These are phyloP conservation scores for Trichothecium roseum DNA, from an alignment of 2,329 filamentous ascomycete genomes.

Conservation along the genomic window DNA sequence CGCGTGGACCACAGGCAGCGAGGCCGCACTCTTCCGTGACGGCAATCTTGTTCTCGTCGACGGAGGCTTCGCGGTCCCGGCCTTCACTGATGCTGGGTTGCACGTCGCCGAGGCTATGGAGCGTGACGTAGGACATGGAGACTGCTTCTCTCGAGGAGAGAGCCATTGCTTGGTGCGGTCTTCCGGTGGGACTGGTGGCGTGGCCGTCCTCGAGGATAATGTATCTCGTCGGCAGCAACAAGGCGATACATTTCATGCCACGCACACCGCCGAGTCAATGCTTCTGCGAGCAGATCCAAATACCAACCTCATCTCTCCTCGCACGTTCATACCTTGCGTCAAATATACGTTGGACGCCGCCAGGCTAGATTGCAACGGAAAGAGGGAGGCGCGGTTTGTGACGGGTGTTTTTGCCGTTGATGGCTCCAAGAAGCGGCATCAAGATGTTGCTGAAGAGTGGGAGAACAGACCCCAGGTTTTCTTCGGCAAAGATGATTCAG, in stretches of 20 bases:
- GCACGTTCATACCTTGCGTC: slow-evolving; percentile 39
- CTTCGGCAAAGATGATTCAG: too few species aligned
- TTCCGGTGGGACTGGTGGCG: slow-evolving; percentile 5
- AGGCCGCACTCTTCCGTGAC: slow-evolving; percentile 3
- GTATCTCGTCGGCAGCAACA: too few species aligned
- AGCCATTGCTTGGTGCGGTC: slow-evolving; percentile 3
- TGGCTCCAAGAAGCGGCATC: too few species aligned
- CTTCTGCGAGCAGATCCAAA: slow-evolving; percentile 9
- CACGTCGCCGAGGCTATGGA: not conserved
- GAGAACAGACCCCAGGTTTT: too few species aligned
- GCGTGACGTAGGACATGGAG: not conserved
- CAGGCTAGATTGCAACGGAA: not conserved
- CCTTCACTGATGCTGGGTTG: not conserved
- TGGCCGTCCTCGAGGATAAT: slow-evolving; percentile 6
- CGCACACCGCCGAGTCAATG: not conserved
- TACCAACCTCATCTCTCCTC: slow-evolving; percentile 26
- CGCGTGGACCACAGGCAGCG: not conserved
- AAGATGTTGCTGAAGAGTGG: too few species aligned
- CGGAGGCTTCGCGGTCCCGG: slow-evolving; percentile 8
- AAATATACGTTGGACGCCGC: not conserved
- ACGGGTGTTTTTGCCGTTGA: too few species aligned
- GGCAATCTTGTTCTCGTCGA: slow-evolving; percentile 7
- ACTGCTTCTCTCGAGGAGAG: not conserved
- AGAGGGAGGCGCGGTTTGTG: too few species aligned
- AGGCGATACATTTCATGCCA: not conserved